phyloP scores from a whole-genome alignment of 306 rosid genomes.

The Prunus campanulata region DNA sequence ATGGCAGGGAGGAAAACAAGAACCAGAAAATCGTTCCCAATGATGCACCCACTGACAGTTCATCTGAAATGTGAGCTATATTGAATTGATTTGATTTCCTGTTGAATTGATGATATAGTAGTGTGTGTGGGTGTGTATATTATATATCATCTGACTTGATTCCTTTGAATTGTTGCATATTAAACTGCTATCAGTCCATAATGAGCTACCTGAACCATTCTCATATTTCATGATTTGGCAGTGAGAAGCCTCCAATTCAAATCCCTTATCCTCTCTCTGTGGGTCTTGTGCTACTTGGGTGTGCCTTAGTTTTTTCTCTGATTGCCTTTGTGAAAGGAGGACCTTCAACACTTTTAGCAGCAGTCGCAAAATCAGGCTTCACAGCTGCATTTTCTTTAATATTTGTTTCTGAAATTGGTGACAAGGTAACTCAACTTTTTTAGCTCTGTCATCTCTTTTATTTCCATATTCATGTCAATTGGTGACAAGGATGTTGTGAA shows the following conservation, averaged over 20 bases:
- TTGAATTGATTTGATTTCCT: slow-evolving; percentile 16
- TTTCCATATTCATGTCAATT: neutral
- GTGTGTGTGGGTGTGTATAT: neutral
- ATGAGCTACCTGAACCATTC: slow-evolving; percentile 15
- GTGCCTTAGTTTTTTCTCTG: slow-evolving; percentile 69
- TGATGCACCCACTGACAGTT: slow-evolving; percentile 35
- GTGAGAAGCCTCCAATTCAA: slow-evolving; percentile 62
- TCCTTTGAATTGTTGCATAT: neutral
- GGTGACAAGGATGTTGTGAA: neutral
- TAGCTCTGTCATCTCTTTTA: slow-evolving; percentile 1
- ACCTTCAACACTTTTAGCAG: slow-evolving; percentile 67
- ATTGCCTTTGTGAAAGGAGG: slow-evolving; percentile 89
- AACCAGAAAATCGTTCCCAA: slow-evolving; percentile 34
- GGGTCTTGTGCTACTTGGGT: slow-evolving; percentile 73
- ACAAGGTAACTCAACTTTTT: slow-evolving; percentile 61
- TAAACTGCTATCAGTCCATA: neutral
- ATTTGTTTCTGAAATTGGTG: slow-evolving; percentile 98
- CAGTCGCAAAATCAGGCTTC: slow-evolving; percentile 88
- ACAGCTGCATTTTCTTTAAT: slow-evolving; percentile 94
- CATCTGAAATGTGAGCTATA: slow-evolving; percentile 64
- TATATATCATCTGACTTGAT: slow-evolving; percentile 17
- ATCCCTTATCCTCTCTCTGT: slow-evolving; percentile 68
- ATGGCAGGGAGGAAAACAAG: slow-evolving; percentile 47
- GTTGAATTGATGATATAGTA: neutral
- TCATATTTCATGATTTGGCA: slow-evolving; percentile 53